A percentile compares a stretch with the other conserved stretches of the same genome.
Evolutionary conservation across 1,284 basidiomycete species (phyloP).

Genomic region (Athelia psychrophila): DNA sequence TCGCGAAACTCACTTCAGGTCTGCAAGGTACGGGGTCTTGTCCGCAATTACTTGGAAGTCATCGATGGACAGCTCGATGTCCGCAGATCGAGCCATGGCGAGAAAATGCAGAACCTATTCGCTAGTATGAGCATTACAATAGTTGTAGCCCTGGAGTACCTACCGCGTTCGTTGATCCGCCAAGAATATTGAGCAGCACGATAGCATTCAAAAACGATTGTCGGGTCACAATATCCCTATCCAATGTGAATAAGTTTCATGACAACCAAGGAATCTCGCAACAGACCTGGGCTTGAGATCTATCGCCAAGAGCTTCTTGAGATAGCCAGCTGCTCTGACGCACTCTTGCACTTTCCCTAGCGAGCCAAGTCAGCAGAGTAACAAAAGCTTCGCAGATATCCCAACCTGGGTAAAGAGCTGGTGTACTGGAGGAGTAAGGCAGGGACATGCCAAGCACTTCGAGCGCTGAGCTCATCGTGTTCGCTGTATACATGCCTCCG

Average conservation of each 20-base stretch:
- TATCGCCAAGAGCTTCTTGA: conserved; percentile 79
- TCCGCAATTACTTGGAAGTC: conserved; percentile 91
- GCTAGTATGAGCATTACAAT: conserved; percentile 1
- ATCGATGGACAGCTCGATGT: conserved; percentile 86
- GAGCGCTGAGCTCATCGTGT: conserved; percentile 87
- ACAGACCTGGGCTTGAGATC: conserved; percentile 82
- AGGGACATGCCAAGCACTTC: conserved; percentile 93
- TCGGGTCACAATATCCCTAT: conserved; percentile 86
- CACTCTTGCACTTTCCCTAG: conserved; percentile 86
- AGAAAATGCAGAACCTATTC: conserved; percentile 84
- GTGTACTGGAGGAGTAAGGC: conserved; percentile 85
- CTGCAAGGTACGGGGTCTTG: conserved; percentile 90
- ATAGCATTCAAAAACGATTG: conserved; percentile 93
- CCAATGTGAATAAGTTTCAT: neutral
- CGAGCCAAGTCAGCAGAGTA: neutral
- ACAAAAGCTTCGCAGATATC: neutral
- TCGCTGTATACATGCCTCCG: conserved; percentile 88
- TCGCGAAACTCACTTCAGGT: conserved; percentile 65
- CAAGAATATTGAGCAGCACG: conserved; percentile 79
- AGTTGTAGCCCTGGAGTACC: conserved; percentile 15
- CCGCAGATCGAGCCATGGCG: conserved; percentile 91
- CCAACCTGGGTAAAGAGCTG: conserved; percentile 72
- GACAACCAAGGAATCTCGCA: conserved; percentile 8
- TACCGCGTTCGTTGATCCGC: conserved; percentile 92
- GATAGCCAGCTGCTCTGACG: conserved; percentile 76